These are phyloP conservation scores for Magnaporthiopsis incrustans DNA, from an alignment of 2,329 filamentous ascomycete species.

Conservation along the genomic window DNA sequence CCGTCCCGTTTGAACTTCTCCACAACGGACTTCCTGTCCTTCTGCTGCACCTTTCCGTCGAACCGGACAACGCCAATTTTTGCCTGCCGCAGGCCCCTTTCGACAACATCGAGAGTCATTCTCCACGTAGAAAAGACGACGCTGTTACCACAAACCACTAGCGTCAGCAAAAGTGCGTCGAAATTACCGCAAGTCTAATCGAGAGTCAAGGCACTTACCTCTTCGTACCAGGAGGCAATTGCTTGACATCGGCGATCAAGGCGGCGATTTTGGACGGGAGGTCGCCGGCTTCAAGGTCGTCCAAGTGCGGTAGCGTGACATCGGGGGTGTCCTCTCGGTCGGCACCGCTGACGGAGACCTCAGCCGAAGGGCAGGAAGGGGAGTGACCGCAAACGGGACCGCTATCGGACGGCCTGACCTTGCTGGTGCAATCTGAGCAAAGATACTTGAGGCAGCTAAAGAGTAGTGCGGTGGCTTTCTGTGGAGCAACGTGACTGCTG, in stretches of 20 bases:
- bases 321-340: slow-evolving; percentile 15
- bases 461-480: slow-evolving; percentile 16
- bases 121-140: slow-evolving; percentile 45
- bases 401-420: not conserved
- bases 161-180: no score
- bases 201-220: slow-evolving; percentile 7
- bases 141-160: no score
- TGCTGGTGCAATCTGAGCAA: slow-evolving; percentile 22
- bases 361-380: slow-evolving; percentile 15
- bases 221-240: slow-evolving; percentile 13
- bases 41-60: slow-evolving; percentile 37
- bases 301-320: no score
- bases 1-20: slow-evolving; percentile 30
- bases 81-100: slow-evolving; percentile 27
- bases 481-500: slow-evolving; percentile 8
- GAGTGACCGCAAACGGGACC: slow-evolving; percentile 18
- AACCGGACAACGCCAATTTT: slow-evolving; percentile 31
- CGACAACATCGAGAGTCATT: slow-evolving; percentile 36
- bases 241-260: slow-evolving; percentile 23
- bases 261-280: slow-evolving; percentile 26
- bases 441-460: slow-evolving; percentile 24
- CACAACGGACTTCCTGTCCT: slow-evolving; percentile 31
- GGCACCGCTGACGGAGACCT: slow-evolving; percentile 16
- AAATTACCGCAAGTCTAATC: no score
- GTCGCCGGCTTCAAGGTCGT: no score